phyloP scores from a whole-genome alignment of 116 monocot genomes.

The Thalassia testudinum region DNA sequence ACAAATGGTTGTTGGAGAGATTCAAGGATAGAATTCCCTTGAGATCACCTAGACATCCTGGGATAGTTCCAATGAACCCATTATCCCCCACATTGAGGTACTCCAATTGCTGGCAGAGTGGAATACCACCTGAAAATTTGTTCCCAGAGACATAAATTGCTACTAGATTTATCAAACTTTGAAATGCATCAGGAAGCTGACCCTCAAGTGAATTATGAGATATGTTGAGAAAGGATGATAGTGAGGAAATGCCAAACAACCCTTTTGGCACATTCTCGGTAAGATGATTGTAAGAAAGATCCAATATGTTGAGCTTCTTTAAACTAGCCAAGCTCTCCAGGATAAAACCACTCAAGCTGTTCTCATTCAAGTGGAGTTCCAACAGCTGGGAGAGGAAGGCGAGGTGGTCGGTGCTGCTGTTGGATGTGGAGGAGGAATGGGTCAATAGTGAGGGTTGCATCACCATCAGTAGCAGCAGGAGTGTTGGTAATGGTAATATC shows the following conservation, averaged over 20 bases:
- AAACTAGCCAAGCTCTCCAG: slow-evolving; percentile 8
- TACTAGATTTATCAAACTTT: neutral
- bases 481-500: too few relatives aligned
- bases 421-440: too few relatives aligned
- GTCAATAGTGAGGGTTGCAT: too few relatives aligned
- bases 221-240: slow-evolving; percentile 15
- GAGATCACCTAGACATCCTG: neutral
- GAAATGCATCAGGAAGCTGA: slow-evolving; percentile 5
- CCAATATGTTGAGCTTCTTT: slow-evolving; percentile 6
- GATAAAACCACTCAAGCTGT: slow-evolving; percentile 17
- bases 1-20: slow-evolving; percentile 9
- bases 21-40: slow-evolving; percentile 6
- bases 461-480: too few relatives aligned
- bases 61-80: slow-evolving; percentile 7
- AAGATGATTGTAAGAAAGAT: slow-evolving; percentile 40
- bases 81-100: slow-evolving; percentile 4
- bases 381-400: slow-evolving; percentile 1
- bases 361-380: slow-evolving; percentile 5
- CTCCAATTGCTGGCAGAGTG: neutral
- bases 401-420: too few relatives aligned
- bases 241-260: slow-evolving; percentile 3
- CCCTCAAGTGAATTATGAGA: slow-evolving; percentile 34
- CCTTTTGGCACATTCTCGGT: slow-evolving; percentile 27
- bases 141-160: slow-evolving; percentile 1
- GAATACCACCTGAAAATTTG: slow-evolving; percentile 6